Evolutionary conservation across 768 basidiomycete species (phyloP).

Genomic region (Suillus brevipes): DNA sequence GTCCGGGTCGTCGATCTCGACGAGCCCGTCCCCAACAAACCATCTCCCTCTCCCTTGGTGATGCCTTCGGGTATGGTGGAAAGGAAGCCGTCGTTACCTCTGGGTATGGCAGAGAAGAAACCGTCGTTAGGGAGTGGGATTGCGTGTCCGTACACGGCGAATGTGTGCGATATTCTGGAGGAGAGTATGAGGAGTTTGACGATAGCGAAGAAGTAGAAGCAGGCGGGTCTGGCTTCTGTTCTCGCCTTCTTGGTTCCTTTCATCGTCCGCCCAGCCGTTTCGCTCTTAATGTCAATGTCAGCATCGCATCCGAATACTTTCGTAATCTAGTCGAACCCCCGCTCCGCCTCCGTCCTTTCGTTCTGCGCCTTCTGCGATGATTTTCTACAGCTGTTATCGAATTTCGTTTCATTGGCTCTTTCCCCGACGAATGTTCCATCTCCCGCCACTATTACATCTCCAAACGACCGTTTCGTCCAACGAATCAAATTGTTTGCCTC

Average conservation of each 20-base stretch:
- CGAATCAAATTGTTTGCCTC: not conserved
- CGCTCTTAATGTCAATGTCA: not conserved
- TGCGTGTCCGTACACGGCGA: constrained; percentile 19
- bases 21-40: not conserved
- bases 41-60: not conserved
- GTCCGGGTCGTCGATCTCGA: constrained; percentile 80
- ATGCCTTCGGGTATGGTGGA: not conserved
- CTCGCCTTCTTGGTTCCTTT: not conserved
- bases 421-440: not conserved
- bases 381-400: not conserved
- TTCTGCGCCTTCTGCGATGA: not conserved
- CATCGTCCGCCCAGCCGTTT: not conserved
- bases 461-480: not conserved
- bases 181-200: constrained; percentile 71
- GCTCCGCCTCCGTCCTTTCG: not conserved
- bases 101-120: constrained; percentile 4
- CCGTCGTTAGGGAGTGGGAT: constrained; percentile 16
- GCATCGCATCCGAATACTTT: not conserved
- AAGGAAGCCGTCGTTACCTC: not conserved
- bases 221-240: not conserved
- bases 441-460: not conserved
- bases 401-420: not conserved
- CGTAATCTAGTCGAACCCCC: not conserved
- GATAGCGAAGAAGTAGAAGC: constrained; percentile 48
- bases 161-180: constrained; percentile 50